Evolutionary conservation across 140 eudicot species (phyloP).

Genomic region (Anethum foeniculum): DNA sequence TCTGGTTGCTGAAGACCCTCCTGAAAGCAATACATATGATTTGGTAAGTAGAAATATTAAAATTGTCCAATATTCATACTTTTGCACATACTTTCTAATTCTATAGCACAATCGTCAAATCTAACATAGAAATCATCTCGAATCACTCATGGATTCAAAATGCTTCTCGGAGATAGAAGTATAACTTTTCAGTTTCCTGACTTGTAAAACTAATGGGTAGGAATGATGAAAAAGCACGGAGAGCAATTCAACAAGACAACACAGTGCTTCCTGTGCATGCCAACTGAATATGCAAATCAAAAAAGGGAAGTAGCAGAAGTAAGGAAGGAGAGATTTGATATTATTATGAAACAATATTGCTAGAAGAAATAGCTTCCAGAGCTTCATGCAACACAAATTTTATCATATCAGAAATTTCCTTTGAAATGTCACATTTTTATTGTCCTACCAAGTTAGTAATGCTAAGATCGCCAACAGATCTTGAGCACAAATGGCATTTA

Average conservation of each 20-base stretch:
- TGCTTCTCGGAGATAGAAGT: background rate
- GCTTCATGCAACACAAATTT: background rate
- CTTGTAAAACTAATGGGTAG: background rate
- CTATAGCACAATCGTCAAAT: background rate
- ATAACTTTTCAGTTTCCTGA: background rate
- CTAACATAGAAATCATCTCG: background rate
- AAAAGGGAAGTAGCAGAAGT: background rate
- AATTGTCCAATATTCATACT: background rate
- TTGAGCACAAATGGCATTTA: background rate
- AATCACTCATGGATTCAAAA: background rate
- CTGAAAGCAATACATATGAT: conserved; percentile 31
- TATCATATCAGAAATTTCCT: background rate
- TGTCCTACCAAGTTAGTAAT: background rate
- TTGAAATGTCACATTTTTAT: background rate
- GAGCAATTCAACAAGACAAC: background rate
- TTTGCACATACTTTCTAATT: background rate
- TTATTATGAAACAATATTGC: background rate
- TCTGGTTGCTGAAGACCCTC: conserved; percentile 54
- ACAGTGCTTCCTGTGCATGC: background rate
- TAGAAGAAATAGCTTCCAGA: background rate
- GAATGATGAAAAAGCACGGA: background rate
- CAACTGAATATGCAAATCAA: background rate
- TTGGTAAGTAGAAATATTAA: conserved; percentile 6
- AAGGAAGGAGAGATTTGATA: background rate
- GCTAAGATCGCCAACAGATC: background rate